A percentile compares a stretch with the other conserved stretches of the same genome.
Conservation (phyloP, 2,329 filamentous ascomycete species). For the Aspergillus brunneoviolaceus region DNA sequence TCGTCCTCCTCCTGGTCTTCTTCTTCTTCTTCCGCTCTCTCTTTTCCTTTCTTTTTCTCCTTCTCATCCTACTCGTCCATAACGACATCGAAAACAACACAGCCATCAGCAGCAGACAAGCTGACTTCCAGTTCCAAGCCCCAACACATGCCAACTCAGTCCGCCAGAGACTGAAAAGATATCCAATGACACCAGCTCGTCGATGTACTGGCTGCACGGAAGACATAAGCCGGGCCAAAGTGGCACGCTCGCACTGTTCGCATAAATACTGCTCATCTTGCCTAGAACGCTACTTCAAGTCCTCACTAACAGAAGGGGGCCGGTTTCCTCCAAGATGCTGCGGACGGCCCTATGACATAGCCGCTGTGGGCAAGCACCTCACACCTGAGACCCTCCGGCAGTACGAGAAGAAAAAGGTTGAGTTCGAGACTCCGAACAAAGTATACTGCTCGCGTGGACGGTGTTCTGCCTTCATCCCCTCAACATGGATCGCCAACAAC, state of each 20-base stretch:
- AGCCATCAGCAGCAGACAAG: too few relatives aligned
- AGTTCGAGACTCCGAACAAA: background rate
- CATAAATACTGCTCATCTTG: background rate
- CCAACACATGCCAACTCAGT: background rate
- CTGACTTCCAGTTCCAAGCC: too few relatives aligned
- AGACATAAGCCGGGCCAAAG: background rate
- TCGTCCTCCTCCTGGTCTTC: too few relatives aligned
- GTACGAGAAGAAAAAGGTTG: background rate
- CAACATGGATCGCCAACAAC: background rate
- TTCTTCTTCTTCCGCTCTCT: too few relatives aligned
- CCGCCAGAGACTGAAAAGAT: background rate
- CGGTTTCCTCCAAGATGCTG: background rate
- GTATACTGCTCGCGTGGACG: background rate
- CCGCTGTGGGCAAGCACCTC: background rate
- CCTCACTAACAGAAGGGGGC: background rate
- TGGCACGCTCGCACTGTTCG: background rate
- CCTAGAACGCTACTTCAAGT: background rate
- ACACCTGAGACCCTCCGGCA: background rate
- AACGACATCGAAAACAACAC: too few relatives aligned
- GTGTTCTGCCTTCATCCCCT: background rate
- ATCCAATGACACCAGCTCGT: background rate
- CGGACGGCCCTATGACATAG: background rate
- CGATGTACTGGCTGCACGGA: background rate
- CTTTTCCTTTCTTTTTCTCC: too few relatives aligned
- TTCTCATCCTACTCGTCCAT: too few relatives aligned